Evolutionary conservation across 192 early-diverging fungal species (phyloP), one percentile per base, ranked within the genome.

Genomic region (Coemansia sp.): DNA sequence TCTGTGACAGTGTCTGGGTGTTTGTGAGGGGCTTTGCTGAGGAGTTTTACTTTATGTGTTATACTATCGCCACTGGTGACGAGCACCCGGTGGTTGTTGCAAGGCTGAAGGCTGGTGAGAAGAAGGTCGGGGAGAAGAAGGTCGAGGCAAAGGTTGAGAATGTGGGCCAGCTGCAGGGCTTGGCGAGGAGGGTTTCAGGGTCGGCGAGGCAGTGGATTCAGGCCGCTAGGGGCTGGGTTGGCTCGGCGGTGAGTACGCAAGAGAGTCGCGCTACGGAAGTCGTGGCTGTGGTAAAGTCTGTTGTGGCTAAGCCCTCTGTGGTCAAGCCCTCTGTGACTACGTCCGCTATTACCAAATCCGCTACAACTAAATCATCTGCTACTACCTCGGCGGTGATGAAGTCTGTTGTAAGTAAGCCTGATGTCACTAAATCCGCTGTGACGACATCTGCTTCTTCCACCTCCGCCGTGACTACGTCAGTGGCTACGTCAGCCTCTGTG

Each of bases 141-240:
- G 38, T 60, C 40, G 42, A 59, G 59, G 11, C 18, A 22, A 49
- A 61, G n/a, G 20, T 71, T 0, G 71, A 65, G 34, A 3, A 52
- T 24, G 63, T 63, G 18, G 69, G 69, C 2, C 70, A 74, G 54
- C 18, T 79, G 1, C 75, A 77, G 20, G 66, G 59, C 31, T 47
- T 75, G 29, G 78, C 75, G 11, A 65, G 72, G 34, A 65, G 51
- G 31, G 24, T 79, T 0, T 85, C 78, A 0, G 82, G 82, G 2
- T 76, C 78, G 2, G 82, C 82, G 5, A 71, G 82, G 11, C 82
- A 85, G 64, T 85, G 82, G 82, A 67, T 85, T 8, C 82, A 85
- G 66, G 27, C 66, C 38, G 82, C 82, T 0, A 65, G 78, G 7
- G 74, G 76, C 13, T 78, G 76, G 81, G 65, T 73, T 16, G 81